Evolutionary conservation across 2,329 filamentous ascomycete species (phyloP).

Genomic region (Fusarium devonianum): DNA sequence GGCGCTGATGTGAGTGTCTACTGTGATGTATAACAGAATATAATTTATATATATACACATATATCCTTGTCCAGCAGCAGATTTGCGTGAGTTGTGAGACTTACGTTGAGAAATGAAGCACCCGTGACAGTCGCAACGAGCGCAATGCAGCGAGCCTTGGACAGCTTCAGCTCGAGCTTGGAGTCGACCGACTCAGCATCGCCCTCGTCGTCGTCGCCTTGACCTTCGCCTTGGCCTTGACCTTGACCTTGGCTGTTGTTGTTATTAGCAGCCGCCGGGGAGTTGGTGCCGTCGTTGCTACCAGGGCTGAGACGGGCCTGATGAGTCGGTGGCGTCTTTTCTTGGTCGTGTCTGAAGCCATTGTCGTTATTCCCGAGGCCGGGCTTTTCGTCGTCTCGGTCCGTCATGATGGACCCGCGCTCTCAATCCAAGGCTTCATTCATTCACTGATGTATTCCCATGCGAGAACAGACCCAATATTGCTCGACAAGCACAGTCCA

Average conservation of each 20-base stretch:
- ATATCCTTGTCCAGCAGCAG: too few species aligned
- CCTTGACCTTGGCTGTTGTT: too few species aligned
- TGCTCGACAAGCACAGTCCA: too few species aligned
- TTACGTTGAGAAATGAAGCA: slow-evolving; percentile 63
- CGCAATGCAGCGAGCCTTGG: slow-evolving; percentile 60
- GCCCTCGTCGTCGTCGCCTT: slow-evolving; percentile 13
- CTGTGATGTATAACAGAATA: too few species aligned
- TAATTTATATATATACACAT: too few species aligned
- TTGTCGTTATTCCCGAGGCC: slow-evolving; percentile 1
- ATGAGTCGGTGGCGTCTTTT: slow-evolving; percentile 17
- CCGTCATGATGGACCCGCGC: slow-evolving; percentile 27
- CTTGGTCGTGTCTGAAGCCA: slow-evolving; percentile 8
- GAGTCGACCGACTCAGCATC: slow-evolving; percentile 32
- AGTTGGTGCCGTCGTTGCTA: background rate
- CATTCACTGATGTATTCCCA: too few species aligned
- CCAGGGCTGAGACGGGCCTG: slow-evolving; percentile 5
- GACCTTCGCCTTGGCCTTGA: too few species aligned
- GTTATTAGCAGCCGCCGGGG: background rate
- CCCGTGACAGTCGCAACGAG: slow-evolving; percentile 63
- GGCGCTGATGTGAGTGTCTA: too few species aligned
- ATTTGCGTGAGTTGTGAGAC: too few species aligned
- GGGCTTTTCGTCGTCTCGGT: slow-evolving; percentile 17
- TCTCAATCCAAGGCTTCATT: too few species aligned
- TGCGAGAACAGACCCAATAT: too few species aligned
- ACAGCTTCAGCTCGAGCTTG: slow-evolving; percentile 48